phyloP scores from a whole-genome alignment of 2,329 filamentous ascomycete genomes.

The Pseudogymnoascus sp. region DNA sequence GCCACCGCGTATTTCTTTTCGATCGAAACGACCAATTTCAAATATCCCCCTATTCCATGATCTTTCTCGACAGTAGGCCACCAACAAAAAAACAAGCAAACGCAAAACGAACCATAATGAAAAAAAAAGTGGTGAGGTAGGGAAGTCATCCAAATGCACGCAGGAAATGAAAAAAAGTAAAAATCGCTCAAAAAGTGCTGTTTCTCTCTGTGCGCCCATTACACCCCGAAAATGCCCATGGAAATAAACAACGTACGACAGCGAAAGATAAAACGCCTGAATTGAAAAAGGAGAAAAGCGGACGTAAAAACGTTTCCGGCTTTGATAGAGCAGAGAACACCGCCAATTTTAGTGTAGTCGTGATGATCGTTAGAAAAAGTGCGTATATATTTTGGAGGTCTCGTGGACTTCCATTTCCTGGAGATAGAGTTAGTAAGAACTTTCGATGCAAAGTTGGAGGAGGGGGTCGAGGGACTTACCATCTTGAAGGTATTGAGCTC shows the following conservation, averaged over 20 bases:
- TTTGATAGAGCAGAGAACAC: constrained; percentile 6
- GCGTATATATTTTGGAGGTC: constrained; percentile 96
- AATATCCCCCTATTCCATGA: neutral
- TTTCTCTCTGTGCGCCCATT: constrained; percentile 7
- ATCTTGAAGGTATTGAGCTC: constrained; percentile 99
- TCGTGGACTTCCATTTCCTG: constrained; percentile 99
- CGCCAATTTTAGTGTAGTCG: constrained; percentile 5
- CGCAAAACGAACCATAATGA: constrained; percentile 3
- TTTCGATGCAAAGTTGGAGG: constrained; percentile 12
- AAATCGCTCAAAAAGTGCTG: constrained; percentile 10
- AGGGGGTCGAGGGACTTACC: constrained; percentile 45
- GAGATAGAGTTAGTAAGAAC: constrained; percentile 33
- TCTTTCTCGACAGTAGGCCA: neutral
- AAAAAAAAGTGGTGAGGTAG: constrained; percentile 1
- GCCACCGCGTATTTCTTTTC: neutral
- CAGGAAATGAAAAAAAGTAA: neutral
- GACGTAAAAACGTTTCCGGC: constrained; percentile 1
- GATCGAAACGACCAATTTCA: neutral
- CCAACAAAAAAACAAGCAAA: neutral
- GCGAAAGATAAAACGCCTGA: neutral
- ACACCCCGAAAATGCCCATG: constrained; percentile 7
- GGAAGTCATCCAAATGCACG: constrained; percentile 6
- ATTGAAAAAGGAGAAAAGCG: neutral
- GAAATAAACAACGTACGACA: neutral
- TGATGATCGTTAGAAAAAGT: constrained; percentile 68